Evolutionary conservation across 352 stramenopile genomes (phyloP).

Genomic region (Lagenidium giganteum): DNA sequence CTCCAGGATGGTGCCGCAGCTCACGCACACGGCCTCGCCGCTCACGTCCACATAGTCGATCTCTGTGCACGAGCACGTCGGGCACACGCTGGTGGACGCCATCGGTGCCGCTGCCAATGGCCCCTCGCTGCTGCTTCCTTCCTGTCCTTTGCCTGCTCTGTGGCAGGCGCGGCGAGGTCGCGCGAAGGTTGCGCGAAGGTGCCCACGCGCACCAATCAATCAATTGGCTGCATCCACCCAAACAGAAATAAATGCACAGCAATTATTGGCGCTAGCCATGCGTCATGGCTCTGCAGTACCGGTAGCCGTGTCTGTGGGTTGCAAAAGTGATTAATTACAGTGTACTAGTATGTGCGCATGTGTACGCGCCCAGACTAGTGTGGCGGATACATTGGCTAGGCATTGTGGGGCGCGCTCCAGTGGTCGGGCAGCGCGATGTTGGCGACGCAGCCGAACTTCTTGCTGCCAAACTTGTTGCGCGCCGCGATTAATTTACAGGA

Average conservation of each 20-base stretch:
- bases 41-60: constrained; percentile 94
- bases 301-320: too few relatives aligned
- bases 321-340: too few relatives aligned
- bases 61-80: constrained; percentile 93
- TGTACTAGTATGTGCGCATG: too few relatives aligned
- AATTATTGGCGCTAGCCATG: too few relatives aligned
- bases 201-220: constrained; percentile 21
- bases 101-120: constrained; percentile 18
- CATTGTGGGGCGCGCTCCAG: too few relatives aligned
- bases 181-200: constrained; percentile 10
- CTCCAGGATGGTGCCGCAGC: constrained; percentile 92
- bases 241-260: too few relatives aligned
- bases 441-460: constrained; percentile 16
- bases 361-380: too few relatives aligned
- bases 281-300: constrained; percentile 1
- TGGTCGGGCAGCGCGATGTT: too few relatives aligned
- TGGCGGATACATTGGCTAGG: too few relatives aligned
- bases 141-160: not conserved
- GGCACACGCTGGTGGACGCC: constrained; percentile 82
- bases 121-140: not conserved
- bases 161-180: not conserved
- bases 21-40: constrained; percentile 84
- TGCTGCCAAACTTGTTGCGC: constrained; percentile 13
- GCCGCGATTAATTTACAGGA: constrained; percentile 10
- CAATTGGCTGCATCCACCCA: not conserved